These are phyloP conservation scores for Ogataea trehalophila DNA, from an alignment of 805 yeast genomes.

Conservation along the genomic window DNA sequence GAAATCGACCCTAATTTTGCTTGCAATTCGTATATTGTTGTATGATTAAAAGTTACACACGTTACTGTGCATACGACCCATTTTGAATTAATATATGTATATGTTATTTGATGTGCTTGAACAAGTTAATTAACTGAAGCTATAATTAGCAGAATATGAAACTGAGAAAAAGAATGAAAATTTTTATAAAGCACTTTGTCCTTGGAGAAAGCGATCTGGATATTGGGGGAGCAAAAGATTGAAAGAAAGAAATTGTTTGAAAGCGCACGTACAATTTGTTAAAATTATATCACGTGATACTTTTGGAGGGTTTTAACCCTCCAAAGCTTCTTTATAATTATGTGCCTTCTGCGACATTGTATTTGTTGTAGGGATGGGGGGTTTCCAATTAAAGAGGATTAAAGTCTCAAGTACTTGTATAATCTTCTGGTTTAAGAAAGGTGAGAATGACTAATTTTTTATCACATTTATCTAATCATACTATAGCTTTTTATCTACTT, in stretches of 20 bases:
- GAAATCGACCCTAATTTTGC: slow-evolving; percentile 30
- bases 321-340: not conserved
- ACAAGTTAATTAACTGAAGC: not conserved
- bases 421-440: no score
- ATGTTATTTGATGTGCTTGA: slow-evolving; percentile 14
- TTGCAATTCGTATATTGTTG: slow-evolving; percentile 14
- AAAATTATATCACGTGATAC: slow-evolving; percentile 7
- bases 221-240: not conserved
- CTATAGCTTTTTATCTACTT: no score
- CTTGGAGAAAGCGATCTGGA: not conserved
- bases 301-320: slow-evolving; percentile 4
- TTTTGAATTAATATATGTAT: slow-evolving; percentile 49
- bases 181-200: no score
- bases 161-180: no score
- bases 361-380: no score
- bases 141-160: not conserved
- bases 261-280: no score
- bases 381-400: no score
- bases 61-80: slow-evolving; percentile 99
- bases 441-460: no score
- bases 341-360: no score
- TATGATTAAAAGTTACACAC: slow-evolving; percentile 50
- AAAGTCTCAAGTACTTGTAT: no score
- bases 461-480: no score
- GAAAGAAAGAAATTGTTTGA: no score